Evolutionary conservation across 1,284 basidiomycete genomes (phyloP).

Genomic region (Moesziomyces parantarcticus): DNA sequence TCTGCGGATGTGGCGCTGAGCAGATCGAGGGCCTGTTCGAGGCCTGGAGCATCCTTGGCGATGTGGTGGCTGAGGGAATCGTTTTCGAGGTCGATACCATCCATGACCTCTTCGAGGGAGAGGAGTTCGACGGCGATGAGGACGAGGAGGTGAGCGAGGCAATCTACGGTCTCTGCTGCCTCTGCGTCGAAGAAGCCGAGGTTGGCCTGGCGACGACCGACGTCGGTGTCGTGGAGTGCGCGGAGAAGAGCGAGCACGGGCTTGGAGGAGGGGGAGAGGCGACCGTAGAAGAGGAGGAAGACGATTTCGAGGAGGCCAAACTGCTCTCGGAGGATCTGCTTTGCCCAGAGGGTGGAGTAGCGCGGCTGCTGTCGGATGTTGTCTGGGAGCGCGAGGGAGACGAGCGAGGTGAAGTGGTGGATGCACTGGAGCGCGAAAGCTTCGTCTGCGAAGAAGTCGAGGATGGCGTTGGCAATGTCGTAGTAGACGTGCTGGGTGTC

Average conservation of each 20-base stretch:
- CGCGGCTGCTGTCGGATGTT: slow-evolving; percentile 73
- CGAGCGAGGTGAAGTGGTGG: slow-evolving; percentile 71
- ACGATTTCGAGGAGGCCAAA: slow-evolving; percentile 82
- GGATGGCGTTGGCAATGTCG: slow-evolving; percentile 72
- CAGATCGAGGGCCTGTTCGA: slow-evolving; percentile 72
- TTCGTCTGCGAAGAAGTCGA: slow-evolving; percentile 75
- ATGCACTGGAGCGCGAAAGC: slow-evolving; percentile 75
- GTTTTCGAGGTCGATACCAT: slow-evolving; percentile 59
- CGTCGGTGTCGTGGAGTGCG: slow-evolving; percentile 75
- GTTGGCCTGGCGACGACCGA: slow-evolving; percentile 78
- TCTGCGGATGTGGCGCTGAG: slow-evolving; percentile 72
- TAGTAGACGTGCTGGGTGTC: slow-evolving; percentile 73
- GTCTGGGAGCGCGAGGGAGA: slow-evolving; percentile 71
- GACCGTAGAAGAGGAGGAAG: slow-evolving; percentile 86
- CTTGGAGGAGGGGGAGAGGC: slow-evolving; percentile 75
- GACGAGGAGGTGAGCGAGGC: slow-evolving; percentile 79
- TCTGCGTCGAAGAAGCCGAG: slow-evolving; percentile 76
- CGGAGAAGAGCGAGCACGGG: slow-evolving; percentile 76
- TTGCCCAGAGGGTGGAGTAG: slow-evolving; percentile 78
- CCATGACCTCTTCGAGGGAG: slow-evolving; percentile 80
- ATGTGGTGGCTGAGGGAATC: slow-evolving; percentile 14
- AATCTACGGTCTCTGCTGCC: slow-evolving; percentile 75
- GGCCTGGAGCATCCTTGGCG: slow-evolving; percentile 27
- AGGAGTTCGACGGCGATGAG: slow-evolving; percentile 82
- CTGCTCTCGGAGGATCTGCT: slow-evolving; percentile 82